These are phyloP conservation scores for Penicillium sp. DNA, from an alignment of 2,329 filamentous ascomycete genomes.

Conservation along the genomic window DNA sequence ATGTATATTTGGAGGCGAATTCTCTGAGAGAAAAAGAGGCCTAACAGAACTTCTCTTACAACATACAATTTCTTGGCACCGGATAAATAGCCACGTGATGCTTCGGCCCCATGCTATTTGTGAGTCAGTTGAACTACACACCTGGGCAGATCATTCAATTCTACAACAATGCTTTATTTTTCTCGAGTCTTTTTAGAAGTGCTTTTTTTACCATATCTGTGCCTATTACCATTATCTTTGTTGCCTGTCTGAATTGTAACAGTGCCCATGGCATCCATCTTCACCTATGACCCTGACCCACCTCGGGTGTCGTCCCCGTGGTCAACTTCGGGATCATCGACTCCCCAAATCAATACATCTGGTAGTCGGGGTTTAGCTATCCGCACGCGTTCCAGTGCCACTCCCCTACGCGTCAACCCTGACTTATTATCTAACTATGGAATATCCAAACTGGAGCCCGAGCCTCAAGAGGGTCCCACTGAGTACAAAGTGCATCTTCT, in stretches of 20 bases:
- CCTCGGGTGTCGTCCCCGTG: slow-evolving; percentile 88
- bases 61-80: background rate
- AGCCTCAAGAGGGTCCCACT: slow-evolving; percentile 89
- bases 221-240: slow-evolving; percentile 13
- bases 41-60: background rate
- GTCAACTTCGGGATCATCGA: slow-evolving; percentile 58
- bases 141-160: background rate
- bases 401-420: slow-evolving; percentile 41
- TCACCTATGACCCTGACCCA: slow-evolving; percentile 88
- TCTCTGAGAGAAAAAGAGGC: slow-evolving; percentile 6
- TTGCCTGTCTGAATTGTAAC: slow-evolving; percentile 13
- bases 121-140: slow-evolving; percentile 20
- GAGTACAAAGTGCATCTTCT: slow-evolving; percentile 96
- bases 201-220: slow-evolving; percentile 4
- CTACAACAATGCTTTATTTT: slow-evolving; percentile 19
- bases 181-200: background rate
- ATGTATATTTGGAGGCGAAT: background rate
- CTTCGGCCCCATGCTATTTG: slow-evolving; percentile 14
- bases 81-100: slow-evolving; percentile 13
- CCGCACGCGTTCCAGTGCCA: slow-evolving; percentile 33
- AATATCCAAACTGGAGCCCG: slow-evolving; percentile 76
- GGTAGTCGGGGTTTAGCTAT: slow-evolving; percentile 24
- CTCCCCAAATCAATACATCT: slow-evolving; percentile 34
- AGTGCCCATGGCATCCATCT: slow-evolving; percentile 80
- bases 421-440: slow-evolving; percentile 55